A percentile compares a stretch with the other conserved stretches of the same genome.
Evolutionary conservation across 805 yeast genomes (phyloP).

Genomic region (Yarrowia bubula): DNA sequence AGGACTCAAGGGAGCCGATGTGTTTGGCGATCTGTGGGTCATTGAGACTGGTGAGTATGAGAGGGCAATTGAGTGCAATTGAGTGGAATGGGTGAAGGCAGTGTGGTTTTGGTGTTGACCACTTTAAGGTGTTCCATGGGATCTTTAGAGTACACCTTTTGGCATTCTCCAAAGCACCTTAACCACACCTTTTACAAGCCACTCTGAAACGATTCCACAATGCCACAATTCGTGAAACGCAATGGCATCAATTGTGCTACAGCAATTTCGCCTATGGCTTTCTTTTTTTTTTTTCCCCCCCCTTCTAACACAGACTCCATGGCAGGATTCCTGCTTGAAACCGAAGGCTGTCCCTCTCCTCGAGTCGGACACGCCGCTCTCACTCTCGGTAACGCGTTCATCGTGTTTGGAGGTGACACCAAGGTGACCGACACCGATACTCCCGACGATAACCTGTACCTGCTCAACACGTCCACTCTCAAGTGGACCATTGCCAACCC

Average conservation of each 20-base stretch:
- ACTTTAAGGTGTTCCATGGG: too few relatives aligned
- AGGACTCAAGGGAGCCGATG: constrained; percentile 87
- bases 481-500: constrained; percentile 81
- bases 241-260: too few relatives aligned
- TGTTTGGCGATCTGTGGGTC: constrained; percentile 95
- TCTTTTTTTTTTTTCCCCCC: too few relatives aligned
- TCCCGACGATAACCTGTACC: constrained; percentile 85
- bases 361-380: constrained; percentile 72
- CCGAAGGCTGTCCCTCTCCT: constrained; percentile 51
- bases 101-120: too few relatives aligned
- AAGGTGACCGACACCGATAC: constrained; percentile 62
- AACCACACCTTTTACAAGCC: too few relatives aligned
- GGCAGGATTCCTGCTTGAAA: constrained; percentile 59
- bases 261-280: too few relatives aligned
- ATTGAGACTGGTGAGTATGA: constrained; percentile 48
- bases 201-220: too few relatives aligned
- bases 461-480: constrained; percentile 74
- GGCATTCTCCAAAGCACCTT: too few relatives aligned
- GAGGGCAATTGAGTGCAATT: neutral
- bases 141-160: too few relatives aligned
- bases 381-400: constrained; percentile 90
- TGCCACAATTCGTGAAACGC: too few relatives aligned
- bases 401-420: constrained; percentile 96
- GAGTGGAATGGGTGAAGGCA: too few relatives aligned
- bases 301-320: constrained; percentile 36